These are phyloP conservation scores for Orbilia javanica DNA, from an alignment of 2,329 filamentous ascomycete genomes.

Conservation along the genomic window DNA sequence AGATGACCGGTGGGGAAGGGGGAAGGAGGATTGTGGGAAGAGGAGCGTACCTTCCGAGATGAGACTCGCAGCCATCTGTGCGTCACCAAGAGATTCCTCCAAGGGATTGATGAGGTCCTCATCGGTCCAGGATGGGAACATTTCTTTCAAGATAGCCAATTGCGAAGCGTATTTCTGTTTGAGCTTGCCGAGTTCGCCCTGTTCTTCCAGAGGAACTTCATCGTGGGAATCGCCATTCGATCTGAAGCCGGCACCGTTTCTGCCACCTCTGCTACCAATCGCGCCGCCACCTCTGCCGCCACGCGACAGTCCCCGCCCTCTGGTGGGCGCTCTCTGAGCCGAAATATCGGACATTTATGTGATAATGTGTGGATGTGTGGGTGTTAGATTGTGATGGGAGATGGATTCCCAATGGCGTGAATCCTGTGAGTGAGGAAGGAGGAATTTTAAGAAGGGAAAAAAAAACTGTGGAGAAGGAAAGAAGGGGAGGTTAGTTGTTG, in stretches of 20 bases:
- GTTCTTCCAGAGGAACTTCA: constrained; percentile 71
- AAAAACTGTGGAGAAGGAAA: constrained; percentile 38
- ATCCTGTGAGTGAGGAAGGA: constrained; percentile 26
- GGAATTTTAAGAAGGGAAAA: no score
- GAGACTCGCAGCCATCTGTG: constrained; percentile 79
- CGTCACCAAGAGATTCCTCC: constrained; percentile 85
- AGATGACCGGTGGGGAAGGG: neutral
- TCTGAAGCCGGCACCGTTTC: constrained; percentile 75
- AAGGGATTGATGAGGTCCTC: constrained; percentile 93
- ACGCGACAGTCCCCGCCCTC: constrained; percentile 90
- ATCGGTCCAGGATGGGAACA: constrained; percentile 96
- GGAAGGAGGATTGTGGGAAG: neutral
- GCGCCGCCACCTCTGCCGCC: constrained; percentile 78
- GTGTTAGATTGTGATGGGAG: constrained; percentile 10
- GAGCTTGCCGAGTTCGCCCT: constrained; percentile 89
- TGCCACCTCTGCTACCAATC: constrained; percentile 76
- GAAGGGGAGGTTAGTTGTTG: constrained; percentile 31
- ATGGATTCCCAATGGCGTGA: constrained; percentile 46
- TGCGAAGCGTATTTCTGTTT: constrained; percentile 88
- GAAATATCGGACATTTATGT: constrained; percentile 85
- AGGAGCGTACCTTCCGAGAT: constrained; percentile 78
- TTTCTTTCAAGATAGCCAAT: constrained; percentile 85
- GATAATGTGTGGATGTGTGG: constrained; percentile 32
- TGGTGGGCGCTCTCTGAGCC: constrained; percentile 67
- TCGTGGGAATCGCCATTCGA: constrained; percentile 73